A percentile compares a stretch with the other conserved stretches of the same genome.
Conservation (phyloP, 352 stramenopile genomes). For the Phytophthora hibernalis region DNA sequence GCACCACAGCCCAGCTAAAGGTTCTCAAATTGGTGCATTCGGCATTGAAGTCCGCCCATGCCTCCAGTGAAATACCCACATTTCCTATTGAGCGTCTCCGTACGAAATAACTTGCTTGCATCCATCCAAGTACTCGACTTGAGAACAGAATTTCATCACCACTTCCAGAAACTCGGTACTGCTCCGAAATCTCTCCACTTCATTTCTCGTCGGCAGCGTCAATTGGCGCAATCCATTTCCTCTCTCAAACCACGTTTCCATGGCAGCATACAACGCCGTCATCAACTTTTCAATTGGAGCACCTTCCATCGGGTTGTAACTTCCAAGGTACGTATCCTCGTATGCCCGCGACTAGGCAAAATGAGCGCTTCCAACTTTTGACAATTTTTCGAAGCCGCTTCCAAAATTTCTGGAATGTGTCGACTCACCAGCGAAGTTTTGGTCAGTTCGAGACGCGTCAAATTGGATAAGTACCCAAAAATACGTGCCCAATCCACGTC, state of each 20-base stretch:
- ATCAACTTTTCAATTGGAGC: neutral
- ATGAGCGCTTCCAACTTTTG: neutral
- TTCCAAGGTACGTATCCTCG: neutral
- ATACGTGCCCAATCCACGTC: neutral
- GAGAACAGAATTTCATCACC: neutral
- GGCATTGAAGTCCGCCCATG: conserved; percentile 9
- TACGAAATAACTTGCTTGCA: neutral
- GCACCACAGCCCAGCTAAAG: conserved; percentile 8
- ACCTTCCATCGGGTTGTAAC: neutral
- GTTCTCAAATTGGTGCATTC: neutral
- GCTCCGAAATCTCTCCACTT: neutral
- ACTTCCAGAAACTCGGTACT: conserved; percentile 1
- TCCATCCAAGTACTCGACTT: conserved; percentile 4
- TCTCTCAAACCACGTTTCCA: neutral
- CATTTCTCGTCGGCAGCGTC: neutral
- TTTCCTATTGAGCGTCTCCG: neutral
- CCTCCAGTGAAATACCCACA: conserved; percentile 9
- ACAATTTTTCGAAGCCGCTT: conserved; percentile 3
- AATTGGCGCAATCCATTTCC: neutral
- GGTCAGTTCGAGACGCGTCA: neutral
- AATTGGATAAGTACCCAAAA: neutral
- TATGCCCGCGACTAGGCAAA: neutral
- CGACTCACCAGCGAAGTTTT: conserved; percentile 2
- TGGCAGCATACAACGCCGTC: neutral
- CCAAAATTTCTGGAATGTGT: neutral